Conservation (phyloP, 1,284 basidiomycete species). For the Coniophora puteana region DNA sequence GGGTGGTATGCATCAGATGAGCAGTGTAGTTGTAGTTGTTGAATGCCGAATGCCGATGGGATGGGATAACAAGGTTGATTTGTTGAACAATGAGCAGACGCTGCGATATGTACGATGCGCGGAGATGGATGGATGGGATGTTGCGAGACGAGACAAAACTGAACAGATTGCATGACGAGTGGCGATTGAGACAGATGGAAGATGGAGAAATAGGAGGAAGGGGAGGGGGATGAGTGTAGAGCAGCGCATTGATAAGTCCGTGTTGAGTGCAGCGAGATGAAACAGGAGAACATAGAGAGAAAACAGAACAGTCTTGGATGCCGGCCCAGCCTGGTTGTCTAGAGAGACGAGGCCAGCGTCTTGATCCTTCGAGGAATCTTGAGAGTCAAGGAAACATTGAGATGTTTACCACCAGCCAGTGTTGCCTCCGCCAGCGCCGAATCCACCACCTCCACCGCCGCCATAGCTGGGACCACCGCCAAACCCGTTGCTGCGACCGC, state of each 20-base stretch:
- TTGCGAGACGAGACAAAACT: constrained; percentile 5
- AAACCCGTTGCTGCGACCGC: constrained; percentile 34
- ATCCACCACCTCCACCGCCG: constrained; percentile 28
- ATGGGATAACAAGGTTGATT: too few species aligned
- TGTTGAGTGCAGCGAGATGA: too few species aligned
- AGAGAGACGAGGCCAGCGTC: too few species aligned
- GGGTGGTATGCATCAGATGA: too few species aligned
- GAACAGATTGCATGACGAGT: constrained; percentile 6
- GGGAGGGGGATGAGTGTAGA: background rate
- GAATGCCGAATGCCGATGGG: too few species aligned
- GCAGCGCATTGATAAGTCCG: background rate
- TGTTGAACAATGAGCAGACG: too few species aligned
- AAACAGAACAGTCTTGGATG: too few species aligned
- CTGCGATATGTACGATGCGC: too few species aligned
- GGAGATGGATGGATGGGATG: constrained; percentile 13
- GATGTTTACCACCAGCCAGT: constrained; percentile 43
- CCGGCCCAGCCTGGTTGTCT: constrained; percentile 10
- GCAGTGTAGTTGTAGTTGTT: too few species aligned
- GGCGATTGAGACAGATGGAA: background rate
- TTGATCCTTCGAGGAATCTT: too few species aligned
- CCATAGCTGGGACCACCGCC: constrained; percentile 23
- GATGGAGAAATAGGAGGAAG: background rate
- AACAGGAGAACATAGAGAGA: constrained; percentile 5
- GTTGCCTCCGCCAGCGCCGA: constrained; percentile 26
- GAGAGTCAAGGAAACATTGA: too few species aligned